Base-by-base conservation (phyloP, 495 filamentous ascomycete species). In the Penicillium waksmanii region DNA sequence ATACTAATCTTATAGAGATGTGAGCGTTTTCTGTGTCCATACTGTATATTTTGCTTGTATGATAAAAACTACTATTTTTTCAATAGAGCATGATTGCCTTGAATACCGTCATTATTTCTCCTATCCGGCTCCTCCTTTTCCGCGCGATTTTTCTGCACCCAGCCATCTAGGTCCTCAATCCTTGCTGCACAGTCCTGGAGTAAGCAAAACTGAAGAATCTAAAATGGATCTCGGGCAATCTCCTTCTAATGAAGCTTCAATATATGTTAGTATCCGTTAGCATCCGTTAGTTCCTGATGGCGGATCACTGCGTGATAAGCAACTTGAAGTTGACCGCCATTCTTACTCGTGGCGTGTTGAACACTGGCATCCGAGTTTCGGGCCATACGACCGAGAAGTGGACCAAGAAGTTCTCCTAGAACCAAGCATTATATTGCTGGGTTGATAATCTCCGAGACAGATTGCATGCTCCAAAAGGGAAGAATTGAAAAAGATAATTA, bases 21-120 rank as follows among this genome's bases (percentile, higher is more conserved):
- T 12, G 19, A 23, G 57, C 17, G 31, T 3, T n/a, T 53, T 53
- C 35, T 48, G 42, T 23, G 33, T 49, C 49, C 19, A 49, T 27
- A 42, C 25, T 56, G 40, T 58, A 58, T 50, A 48, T 18, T 25
- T 0, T 48, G 46, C 46, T 9, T 48, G 42, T 53, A 53, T 40
- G 42, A 44, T 44, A 44, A 44, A 38, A n/a, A 38, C 36, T n/a
- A 38, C 36, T 38, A 38, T n/a, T n/a, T 38, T 38, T 13, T 38
- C 8, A 31, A 31, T 31, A 31, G 27, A 31, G 27, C 27, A 8
- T 31, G 8, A 31, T 31, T 31, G 8, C 27, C 27, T 9, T 31
- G 27, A 31, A 5, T 31, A 31, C 27, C 27, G 8, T 8, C 27
- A 31, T 31, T 31, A 31, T 31, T 8, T 31, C 5, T 31, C 27